Evolutionary conservation across 106 monocot species (phyloP).

Genomic region (Cymbidium sinense): DNA sequence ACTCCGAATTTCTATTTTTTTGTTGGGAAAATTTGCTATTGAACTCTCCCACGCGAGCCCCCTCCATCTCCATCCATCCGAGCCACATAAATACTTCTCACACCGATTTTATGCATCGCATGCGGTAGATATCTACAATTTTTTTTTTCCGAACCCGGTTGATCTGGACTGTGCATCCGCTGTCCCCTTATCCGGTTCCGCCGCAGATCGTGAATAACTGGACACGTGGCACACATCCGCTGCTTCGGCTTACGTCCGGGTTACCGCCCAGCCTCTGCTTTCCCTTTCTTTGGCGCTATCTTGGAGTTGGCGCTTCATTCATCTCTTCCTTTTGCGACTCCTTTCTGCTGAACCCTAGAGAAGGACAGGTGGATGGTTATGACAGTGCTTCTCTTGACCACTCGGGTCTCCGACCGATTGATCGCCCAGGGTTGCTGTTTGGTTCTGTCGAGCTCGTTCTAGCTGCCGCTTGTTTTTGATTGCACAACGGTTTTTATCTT

Average conservation of each 20-base stretch:
- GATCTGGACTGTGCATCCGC: too few species aligned
- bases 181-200: not conserved
- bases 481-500: not conserved
- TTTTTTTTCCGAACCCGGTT: too few species aligned
- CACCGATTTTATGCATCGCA: too few species aligned
- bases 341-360: not conserved
- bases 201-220: not conserved
- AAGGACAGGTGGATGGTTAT: not conserved
- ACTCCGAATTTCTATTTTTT: too few species aligned
- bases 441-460: not conserved
- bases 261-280: not conserved
- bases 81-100: too few species aligned
- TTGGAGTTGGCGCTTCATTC: slow-evolving; percentile 19
- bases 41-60: too few species aligned
- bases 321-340: not conserved
- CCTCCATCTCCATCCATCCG: too few species aligned
- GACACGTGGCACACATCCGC: slow-evolving; percentile 14
- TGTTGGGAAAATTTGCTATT: too few species aligned
- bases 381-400: not conserved
- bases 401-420: not conserved
- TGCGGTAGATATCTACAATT: too few species aligned
- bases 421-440: not conserved
- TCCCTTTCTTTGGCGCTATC: slow-evolving; percentile 6
- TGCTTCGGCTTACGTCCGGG: slow-evolving; percentile 11
- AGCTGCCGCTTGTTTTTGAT: not conserved